Conservation (phyloP, 768 basidiomycete species). For the Russula compacta region DNA sequence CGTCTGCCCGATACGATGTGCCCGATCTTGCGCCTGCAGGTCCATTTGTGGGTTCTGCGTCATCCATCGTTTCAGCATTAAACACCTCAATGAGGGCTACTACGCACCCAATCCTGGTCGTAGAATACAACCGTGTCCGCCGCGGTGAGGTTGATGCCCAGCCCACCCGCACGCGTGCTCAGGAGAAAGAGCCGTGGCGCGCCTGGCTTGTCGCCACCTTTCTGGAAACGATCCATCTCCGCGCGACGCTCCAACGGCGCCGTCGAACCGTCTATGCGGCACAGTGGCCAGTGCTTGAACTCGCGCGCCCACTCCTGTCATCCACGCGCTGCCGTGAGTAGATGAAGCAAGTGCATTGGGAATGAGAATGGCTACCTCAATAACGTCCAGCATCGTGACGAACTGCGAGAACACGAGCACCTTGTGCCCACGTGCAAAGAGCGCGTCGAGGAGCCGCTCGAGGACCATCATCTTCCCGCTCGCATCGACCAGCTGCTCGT, state of each 20-base stretch:
- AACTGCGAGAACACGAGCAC: slow-evolving; percentile 90
- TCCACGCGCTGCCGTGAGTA: not conserved
- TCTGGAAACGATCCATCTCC: slow-evolving; percentile 81
- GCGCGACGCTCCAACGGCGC: slow-evolving; percentile 71
- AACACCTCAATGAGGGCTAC: not conserved
- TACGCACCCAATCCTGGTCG: slow-evolving; percentile 79
- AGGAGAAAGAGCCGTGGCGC: slow-evolving; percentile 72
- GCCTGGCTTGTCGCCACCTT: slow-evolving; percentile 47
- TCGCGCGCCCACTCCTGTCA: slow-evolving; percentile 81
- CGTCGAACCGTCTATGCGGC: slow-evolving; percentile 88
- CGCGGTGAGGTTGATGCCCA: slow-evolving; percentile 73
- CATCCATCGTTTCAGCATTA: not conserved
- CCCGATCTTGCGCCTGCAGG: slow-evolving; percentile 89
- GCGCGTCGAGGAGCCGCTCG: slow-evolving; percentile 72
- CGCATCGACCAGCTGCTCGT: slow-evolving; percentile 72
- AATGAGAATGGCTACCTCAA: slow-evolving; percentile 47
- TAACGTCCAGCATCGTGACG: slow-evolving; percentile 91
- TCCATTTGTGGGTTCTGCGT: slow-evolving; percentile 91
- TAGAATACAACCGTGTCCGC: slow-evolving; percentile 93
- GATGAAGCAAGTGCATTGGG: not conserved
- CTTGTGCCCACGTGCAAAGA: slow-evolving; percentile 76
- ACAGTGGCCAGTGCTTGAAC: slow-evolving; percentile 73
- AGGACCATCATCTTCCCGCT: slow-evolving; percentile 98
- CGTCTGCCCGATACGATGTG: slow-evolving; percentile 93
- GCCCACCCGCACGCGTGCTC: slow-evolving; percentile 69